Base-by-base conservation (phyloP, 352 stramenopile genomes). In the Peronosclerospora sorghi region DNA sequence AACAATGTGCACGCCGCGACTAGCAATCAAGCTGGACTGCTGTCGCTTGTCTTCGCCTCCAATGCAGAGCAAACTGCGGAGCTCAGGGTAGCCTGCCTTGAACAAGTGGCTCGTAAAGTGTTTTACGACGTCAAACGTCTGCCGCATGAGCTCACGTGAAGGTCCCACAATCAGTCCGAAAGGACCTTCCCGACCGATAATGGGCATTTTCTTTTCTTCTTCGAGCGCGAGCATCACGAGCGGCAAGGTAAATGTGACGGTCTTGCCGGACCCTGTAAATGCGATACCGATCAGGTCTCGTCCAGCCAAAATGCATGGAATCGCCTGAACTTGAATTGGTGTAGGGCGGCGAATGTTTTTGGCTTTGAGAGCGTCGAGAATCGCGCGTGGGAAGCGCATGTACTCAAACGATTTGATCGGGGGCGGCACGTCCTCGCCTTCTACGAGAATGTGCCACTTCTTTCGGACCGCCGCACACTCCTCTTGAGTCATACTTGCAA, bases 241-340 rank as follows among this genome's bases (percentile, higher is more conserved):
- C 26, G 96, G 96, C 29, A 99, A 59, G 12, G 77, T 95, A 70
- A 99, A 99, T 8, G 93, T 97, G 23, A 99, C 73, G 0, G 96
- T 99, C 66, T 99, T 99, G n/a, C 96, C 96, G 1, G 75, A 96
- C 4, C 96, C 96, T 3, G 96, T 99, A 62, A 98, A 99, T 7
- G 96, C 96, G 56, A 99, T 98, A 38, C 96, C 96, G 34, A 99
- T 97, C 70, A 99, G 95, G 64, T 99, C 95, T 28, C 95, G 80
- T 13, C 94, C 93, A 0, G 92, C 83, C 21, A 99, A 75, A 37
- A 97, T 97, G 24, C 97, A 97, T 15, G 96, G 93, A 14, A 99
- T 81, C 32, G 95, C 96, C 55, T 99, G 96, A 53, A 98, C 96
- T 73, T 99, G 96, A 65, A 99, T 99, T 1, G 96, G 95, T 26